Evolutionary conservation across 306 rosid genomes (phyloP), one percentile per base, ranked within the genome.

Genomic region (Prunus davidiana): DNA sequence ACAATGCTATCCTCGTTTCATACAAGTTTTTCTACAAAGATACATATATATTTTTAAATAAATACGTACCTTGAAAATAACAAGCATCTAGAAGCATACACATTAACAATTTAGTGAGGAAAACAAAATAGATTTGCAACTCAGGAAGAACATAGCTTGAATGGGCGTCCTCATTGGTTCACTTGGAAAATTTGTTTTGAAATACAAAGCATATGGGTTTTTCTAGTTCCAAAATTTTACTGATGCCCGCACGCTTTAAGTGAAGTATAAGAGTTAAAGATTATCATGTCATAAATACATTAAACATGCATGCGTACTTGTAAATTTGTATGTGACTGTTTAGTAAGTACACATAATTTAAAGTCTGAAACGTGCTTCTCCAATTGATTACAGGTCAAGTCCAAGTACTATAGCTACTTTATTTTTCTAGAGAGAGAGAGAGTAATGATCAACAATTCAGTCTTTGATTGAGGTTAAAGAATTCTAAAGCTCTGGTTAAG

Each of bases 381-480:
- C 50, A 74, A 70, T 81, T 84, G 88, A 83, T 77, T 82, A 81
- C 82, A 83, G 85, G 84, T 76, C 74, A 75, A 28, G 43, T 7
- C 60, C 41, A 45, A 32, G 69, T 24, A 57, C 6, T 25, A 9
- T 49, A 49, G 18, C 58, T 41, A 78, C 74, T 69, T 54, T 69
- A 62, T 32, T 54, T 55, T 24, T 32, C 5, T 61, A 18, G 45
- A 27, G 9, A 20, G 7, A 11, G 32, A 45, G 73, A 30, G 64
- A 64, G 57, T 71, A 68, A 72, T 79, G 61, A 72, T 69, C 76
- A 77, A 77, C 68, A 73, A 72, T 75, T 78, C 73, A 67, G 61
- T 80, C 38, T 41, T 86, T 84, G 71, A 77, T 77, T 71, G 32
- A 80, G 75, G 76, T 83, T 80, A 82, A 90, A 87, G 69, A 82